Evolutionary conservation across 169 alveolate species (phyloP).

Genomic region (Eimeria falciformis): DNA sequence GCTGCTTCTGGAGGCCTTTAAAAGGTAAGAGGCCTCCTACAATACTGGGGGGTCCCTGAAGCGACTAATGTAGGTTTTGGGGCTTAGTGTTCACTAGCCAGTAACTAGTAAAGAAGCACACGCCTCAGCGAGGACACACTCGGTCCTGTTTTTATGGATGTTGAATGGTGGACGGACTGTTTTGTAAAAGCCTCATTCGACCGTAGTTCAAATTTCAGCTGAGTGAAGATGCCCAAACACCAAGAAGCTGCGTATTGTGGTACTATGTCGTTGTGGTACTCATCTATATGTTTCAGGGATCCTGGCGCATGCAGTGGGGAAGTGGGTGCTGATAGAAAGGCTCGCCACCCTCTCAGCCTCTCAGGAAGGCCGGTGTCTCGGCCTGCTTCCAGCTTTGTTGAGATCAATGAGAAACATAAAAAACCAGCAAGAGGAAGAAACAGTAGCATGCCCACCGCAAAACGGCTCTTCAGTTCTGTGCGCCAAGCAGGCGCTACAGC

Average conservation of each 20-base stretch:
- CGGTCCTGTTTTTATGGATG: too few relatives aligned
- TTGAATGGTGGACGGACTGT: too few relatives aligned
- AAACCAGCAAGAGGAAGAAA: conserved; percentile 10
- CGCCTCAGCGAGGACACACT: not conserved
- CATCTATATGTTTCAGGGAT: conserved; percentile 63
- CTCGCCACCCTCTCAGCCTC: conserved; percentile 54
- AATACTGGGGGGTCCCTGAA: too few relatives aligned
- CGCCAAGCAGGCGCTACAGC: conserved; percentile 1
- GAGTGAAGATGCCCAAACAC: too few relatives aligned
- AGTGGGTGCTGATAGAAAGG: conserved; percentile 68
- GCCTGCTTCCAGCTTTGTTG: conserved; percentile 59
- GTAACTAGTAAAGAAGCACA: not conserved
- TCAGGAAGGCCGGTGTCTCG: conserved; percentile 56
- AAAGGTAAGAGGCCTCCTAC: too few relatives aligned
- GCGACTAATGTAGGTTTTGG: too few relatives aligned
- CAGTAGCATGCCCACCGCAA: conserved; percentile 14
- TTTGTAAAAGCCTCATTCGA: too few relatives aligned
- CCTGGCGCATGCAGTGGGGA: conserved; percentile 69
- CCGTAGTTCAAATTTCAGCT: too few relatives aligned
- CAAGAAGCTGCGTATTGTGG: too few relatives aligned
- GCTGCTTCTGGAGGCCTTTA: conserved; percentile 73
- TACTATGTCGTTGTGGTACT: too few relatives aligned
- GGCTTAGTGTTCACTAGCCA: too few relatives aligned
- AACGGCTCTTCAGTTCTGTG: not conserved
- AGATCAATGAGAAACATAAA: not conserved